A percentile compares a stretch with the other conserved stretches of the same genome.
phyloP scores from a whole-genome alignment of 169 alveolate genomes.

The Condylostoma magnum region DNA sequence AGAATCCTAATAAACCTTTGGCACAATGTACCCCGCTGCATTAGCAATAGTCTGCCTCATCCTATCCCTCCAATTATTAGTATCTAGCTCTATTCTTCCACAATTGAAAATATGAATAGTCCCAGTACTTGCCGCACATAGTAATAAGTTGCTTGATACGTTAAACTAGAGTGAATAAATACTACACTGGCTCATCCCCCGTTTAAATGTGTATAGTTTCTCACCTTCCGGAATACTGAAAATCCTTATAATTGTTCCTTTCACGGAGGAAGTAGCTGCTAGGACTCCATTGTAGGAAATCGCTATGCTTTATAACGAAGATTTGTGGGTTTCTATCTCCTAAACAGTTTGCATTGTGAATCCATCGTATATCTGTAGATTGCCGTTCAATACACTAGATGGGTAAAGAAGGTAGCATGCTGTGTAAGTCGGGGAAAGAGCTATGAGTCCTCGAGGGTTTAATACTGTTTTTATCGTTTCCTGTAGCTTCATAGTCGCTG shows the following conservation, averaged over 20 bases:
- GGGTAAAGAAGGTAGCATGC: constrained; percentile 50
- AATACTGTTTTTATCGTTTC: constrained; percentile 39
- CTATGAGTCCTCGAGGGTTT: constrained; percentile 45
- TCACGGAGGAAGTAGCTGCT: constrained; percentile 46
- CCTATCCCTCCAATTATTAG: constrained; percentile 12
- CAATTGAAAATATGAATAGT: constrained; percentile 49
- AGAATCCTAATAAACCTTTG: neutral
- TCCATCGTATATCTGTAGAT: constrained; percentile 53
- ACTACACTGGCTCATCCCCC: constrained; percentile 44
- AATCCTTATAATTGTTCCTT: constrained; percentile 48
- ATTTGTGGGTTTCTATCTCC: constrained; percentile 54
- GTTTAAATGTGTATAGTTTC: constrained; percentile 42
- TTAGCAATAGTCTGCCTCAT: neutral
- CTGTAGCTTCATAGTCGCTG: constrained; percentile 42
- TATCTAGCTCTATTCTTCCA: constrained; percentile 3
- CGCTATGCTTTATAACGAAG: constrained; percentile 49
- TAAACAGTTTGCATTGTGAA: constrained; percentile 23
- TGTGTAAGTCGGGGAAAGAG: constrained; percentile 45
- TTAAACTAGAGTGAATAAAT: constrained; percentile 46
- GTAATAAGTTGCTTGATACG: constrained; percentile 31
- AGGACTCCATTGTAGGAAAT: constrained; percentile 46
- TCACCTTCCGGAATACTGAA: constrained; percentile 45
- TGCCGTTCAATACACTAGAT: constrained; percentile 49
- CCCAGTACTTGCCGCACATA: constrained; percentile 49
- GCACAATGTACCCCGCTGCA: constrained; percentile 23